Evolutionary conservation across 371 early-diverging fungal genomes (phyloP).

Genomic region (Rhizopus sp.): DNA sequence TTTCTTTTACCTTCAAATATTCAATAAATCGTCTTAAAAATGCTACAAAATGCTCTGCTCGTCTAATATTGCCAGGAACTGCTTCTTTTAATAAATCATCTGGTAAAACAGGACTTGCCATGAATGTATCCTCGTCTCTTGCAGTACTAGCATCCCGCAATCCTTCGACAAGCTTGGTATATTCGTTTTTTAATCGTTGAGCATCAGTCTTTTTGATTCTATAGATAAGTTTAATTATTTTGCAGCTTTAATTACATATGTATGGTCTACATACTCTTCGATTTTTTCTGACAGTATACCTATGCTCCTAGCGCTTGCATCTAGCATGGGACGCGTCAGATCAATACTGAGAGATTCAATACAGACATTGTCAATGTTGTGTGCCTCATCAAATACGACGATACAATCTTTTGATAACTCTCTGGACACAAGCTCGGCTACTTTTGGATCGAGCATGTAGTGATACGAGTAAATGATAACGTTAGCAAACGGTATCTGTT

Average conservation of each 20-base stretch:
- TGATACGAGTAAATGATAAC: slow-evolving; percentile 99
- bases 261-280: slow-evolving; percentile 53
- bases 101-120: slow-evolving; percentile 88
- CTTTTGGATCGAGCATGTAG: slow-evolving; percentile 99
- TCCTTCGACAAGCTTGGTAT: slow-evolving; percentile 87
- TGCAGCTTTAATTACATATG: neutral
- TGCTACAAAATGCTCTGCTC: slow-evolving; percentile 97
- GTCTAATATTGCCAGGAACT: slow-evolving; percentile 98
- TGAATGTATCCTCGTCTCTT: slow-evolving; percentile 73
- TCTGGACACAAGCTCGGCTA: slow-evolving; percentile 95
- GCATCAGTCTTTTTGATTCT: slow-evolving; percentile 87
- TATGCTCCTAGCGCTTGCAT: slow-evolving; percentile 85
- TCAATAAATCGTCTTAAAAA: slow-evolving; percentile 97
- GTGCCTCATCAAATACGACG: slow-evolving; percentile 99
- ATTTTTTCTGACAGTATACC: slow-evolving; percentile 71
- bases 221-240: neutral
- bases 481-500: slow-evolving; percentile 85
- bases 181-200: slow-evolving; percentile 86
- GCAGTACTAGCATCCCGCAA: slow-evolving; percentile 75
- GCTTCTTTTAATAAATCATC: slow-evolving; percentile 93
- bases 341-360: slow-evolving; percentile 98
- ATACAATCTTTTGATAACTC: slow-evolving; percentile 95
- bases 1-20: slow-evolving; percentile 86
- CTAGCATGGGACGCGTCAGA: slow-evolving; percentile 88
- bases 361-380: slow-evolving; percentile 99